A percentile compares a stretch with the other conserved stretches of the same genome.
phyloP scores from a whole-genome alignment of 2,329 filamentous ascomycete genomes.

The Exophiala spinifera region DNA sequence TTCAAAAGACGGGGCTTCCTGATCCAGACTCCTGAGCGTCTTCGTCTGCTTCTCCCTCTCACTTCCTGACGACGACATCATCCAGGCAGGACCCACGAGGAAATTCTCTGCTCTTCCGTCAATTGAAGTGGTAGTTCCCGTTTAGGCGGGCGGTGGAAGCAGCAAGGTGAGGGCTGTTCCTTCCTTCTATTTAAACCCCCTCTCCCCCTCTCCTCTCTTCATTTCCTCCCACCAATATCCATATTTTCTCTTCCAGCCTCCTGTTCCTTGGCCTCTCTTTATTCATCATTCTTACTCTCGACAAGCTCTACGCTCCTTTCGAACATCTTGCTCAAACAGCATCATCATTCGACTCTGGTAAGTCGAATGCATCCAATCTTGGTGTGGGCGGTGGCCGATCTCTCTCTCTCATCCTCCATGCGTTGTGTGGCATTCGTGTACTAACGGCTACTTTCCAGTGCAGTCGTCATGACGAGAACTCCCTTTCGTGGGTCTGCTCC shows the following conservation, averaged over 20 bases:
- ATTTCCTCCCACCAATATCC: slow-evolving; percentile 5
- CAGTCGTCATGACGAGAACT: slow-evolving; percentile 9
- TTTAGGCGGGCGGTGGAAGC: not conserved
- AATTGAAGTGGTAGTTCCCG: slow-evolving; percentile 4
- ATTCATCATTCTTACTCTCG: slow-evolving; percentile 14
- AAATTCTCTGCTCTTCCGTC: not conserved
- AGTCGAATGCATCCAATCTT: slow-evolving; percentile 1
- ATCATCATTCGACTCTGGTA: slow-evolving; percentile 16
- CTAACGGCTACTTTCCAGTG: not conserved
- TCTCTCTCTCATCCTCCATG: not conserved
- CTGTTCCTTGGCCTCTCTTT: slow-evolving; percentile 12
- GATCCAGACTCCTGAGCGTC: not conserved
- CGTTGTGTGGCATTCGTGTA: no score
- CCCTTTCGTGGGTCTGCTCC: slow-evolving; percentile 9
- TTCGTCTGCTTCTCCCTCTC: not conserved
- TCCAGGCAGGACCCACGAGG: not conserved
- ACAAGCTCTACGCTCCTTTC: slow-evolving; percentile 6
- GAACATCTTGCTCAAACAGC: not conserved
- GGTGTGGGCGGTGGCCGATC: not conserved
- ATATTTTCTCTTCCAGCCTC: slow-evolving; percentile 11
- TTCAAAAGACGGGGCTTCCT: not conserved
- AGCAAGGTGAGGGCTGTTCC: slow-evolving; percentile 1
- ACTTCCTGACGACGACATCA: not conserved
- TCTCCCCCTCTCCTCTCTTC: slow-evolving; percentile 3
- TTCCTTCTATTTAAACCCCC: slow-evolving; percentile 15